These are phyloP conservation scores for Cymbopogon flexuosus DNA, from an alignment of 202 grass and related monocot species.

Conservation along the genomic window DNA sequence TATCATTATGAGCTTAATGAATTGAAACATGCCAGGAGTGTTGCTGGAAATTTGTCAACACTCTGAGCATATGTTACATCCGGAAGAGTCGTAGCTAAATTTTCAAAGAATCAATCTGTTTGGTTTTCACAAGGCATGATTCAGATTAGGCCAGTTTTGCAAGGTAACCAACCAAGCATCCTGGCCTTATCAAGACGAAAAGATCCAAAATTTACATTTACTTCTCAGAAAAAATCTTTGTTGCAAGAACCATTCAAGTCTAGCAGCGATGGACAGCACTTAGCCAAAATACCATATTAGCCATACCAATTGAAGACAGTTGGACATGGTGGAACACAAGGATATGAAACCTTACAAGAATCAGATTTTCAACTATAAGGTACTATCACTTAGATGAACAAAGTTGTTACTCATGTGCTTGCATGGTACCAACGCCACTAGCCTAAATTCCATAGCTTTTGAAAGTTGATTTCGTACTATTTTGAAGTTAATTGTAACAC, in stretches of 20 bases:
- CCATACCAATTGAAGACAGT: background rate
- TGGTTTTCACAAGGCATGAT: background rate
- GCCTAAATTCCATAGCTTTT: background rate
- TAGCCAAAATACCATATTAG: background rate
- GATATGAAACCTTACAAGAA: background rate
- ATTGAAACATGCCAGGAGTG: background rate
- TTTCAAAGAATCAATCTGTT: background rate
- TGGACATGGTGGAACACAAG: background rate
- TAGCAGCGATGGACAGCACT: background rate
- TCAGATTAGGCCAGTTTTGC: background rate
- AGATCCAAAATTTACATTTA: background rate
- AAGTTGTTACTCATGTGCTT: background rate
- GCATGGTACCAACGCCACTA: background rate
- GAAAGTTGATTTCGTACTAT: background rate
- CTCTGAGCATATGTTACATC: constrained; percentile 5
- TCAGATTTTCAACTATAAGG: constrained; percentile 6
- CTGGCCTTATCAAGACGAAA: background rate
- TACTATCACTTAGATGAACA: background rate
- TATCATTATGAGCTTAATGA: background rate
- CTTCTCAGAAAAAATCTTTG: background rate
- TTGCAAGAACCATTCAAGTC: background rate
- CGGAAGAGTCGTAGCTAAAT: background rate
- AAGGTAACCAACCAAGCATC: constrained; percentile 7
- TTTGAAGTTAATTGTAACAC: background rate
- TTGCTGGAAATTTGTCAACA: background rate